A percentile compares a stretch with the other conserved stretches of the same genome.
phyloP scores from a whole-genome alignment of 2,329 filamentous ascomycete genomes.

The Exophiala calicioides region DNA sequence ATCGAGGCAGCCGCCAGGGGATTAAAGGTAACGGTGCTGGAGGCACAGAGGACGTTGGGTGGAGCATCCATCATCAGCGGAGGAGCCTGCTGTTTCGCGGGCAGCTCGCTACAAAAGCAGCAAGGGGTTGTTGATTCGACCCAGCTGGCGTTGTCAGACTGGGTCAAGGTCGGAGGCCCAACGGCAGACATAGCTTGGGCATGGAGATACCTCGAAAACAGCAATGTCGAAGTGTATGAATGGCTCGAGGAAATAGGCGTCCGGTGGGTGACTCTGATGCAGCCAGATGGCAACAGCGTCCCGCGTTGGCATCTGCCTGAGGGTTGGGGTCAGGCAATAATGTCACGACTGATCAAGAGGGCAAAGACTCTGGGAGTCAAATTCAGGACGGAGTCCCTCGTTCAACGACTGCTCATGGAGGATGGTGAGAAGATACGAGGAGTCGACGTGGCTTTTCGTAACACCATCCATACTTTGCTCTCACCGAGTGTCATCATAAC shows the following conservation, averaged over 20 bases:
- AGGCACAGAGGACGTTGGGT: background rate
- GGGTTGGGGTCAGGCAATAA: background rate
- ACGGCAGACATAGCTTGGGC: slow-evolving; percentile 1
- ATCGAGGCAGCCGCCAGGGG: background rate
- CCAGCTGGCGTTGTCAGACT: slow-evolving; percentile 1
- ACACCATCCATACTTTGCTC: background rate
- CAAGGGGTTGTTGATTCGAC: background rate
- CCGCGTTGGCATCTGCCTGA: slow-evolving; percentile 4
- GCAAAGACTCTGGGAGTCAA: background rate
- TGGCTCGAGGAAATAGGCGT: slow-evolving; percentile 1
- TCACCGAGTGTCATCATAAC: background rate
- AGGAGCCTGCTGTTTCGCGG: slow-evolving; percentile 1
- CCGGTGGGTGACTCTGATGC: background rate
- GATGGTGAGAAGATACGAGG: background rate
- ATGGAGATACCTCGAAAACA: background rate
- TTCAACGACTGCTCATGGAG: background rate
- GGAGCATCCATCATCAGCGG: background rate
- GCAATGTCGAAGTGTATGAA: background rate
- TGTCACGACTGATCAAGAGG: background rate
- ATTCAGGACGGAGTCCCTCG: background rate
- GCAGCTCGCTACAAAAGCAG: background rate
- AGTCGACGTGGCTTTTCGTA: background rate
- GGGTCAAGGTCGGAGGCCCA: background rate
- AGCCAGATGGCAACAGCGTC: slow-evolving; percentile 1
- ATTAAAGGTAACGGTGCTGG: background rate